Conservation (phyloP, 352 stramenopile species). For the Thraustochytrium sp. region DNA sequence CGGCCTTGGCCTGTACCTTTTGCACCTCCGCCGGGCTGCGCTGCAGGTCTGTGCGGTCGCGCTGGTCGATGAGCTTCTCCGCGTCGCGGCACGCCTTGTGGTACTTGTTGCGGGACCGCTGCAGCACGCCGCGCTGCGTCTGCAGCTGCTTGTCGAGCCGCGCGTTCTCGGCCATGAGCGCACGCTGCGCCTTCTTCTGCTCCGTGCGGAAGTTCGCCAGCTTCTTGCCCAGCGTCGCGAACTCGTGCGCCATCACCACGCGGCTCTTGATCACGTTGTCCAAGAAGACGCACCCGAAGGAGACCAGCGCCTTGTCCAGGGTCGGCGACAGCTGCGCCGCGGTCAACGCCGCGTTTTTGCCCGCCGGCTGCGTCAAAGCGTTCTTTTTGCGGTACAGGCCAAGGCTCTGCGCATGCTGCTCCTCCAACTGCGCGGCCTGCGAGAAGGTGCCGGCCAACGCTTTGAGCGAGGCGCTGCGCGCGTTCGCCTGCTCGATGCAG, state of each 20-base stretch:
- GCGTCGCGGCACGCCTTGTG: conserved; percentile 15
- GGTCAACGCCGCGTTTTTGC: neutral
- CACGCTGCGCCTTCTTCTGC: conserved; percentile 4
- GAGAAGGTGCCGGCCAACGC: neutral
- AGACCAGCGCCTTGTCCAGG: neutral
- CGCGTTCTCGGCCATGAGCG: neutral
- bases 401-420: conserved; percentile 22
- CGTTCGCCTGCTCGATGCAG: conserved; percentile 21
- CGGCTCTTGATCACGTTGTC: conserved; percentile 36
- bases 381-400: conserved; percentile 25
- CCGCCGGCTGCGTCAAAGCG: neutral
- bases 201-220: neutral
- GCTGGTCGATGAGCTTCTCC: conserved; percentile 5
- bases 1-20: conserved; percentile 4
- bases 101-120: conserved; percentile 20
- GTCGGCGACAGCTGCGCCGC: neutral
- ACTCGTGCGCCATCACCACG: conserved; percentile 15
- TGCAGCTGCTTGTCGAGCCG: conserved; percentile 34
- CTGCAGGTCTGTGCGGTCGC: neutral
- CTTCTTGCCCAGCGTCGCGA: conserved; percentile 23
- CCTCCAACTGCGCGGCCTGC: conserved; percentile 9
- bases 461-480: neutral
- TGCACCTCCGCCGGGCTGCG: neutral
- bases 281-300: conserved; percentile 19
- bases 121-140: neutral